Evolutionary conservation across 2,329 filamentous ascomycete species (phyloP).

Genomic region (Madurella mycetomatis): DNA sequence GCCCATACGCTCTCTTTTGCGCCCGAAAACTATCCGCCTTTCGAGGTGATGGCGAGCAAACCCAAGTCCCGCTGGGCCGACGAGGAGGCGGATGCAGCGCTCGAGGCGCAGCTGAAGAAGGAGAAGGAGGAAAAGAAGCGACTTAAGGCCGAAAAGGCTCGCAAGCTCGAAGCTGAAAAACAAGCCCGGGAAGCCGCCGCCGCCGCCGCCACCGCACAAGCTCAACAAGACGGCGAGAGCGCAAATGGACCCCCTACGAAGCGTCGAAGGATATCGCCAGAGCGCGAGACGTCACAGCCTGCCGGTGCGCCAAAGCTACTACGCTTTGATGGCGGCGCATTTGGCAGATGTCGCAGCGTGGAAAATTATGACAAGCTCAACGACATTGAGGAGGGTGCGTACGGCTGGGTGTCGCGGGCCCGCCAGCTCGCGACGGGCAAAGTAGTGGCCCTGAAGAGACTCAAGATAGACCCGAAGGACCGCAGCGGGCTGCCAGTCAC

Average conservation of each 20-base stretch:
- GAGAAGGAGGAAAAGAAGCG: slow-evolving; percentile 90
- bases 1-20: background rate
- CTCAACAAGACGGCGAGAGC: slow-evolving; percentile 23
- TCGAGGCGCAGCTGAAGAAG: slow-evolving; percentile 66
- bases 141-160: slow-evolving; percentile 75
- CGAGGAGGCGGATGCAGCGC: slow-evolving; percentile 72
- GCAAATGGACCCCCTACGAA: slow-evolving; percentile 50
- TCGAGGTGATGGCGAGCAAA: slow-evolving; percentile 52
- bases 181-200: slow-evolving; percentile 33
- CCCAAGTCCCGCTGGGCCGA: slow-evolving; percentile 82
- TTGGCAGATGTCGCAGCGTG: slow-evolving; percentile 69
- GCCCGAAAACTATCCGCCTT: background rate
- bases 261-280: slow-evolving; percentile 56
- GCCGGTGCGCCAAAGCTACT: slow-evolving; percentile 52
- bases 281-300: slow-evolving; percentile 28
- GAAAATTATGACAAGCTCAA: slow-evolving; percentile 90
- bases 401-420: slow-evolving; percentile 88
- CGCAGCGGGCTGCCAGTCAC: slow-evolving; percentile 78
- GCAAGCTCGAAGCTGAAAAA: slow-evolving; percentile 54
- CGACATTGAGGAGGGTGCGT: slow-evolving; percentile 95
- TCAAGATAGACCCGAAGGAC: slow-evolving; percentile 82
- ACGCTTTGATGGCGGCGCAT: slow-evolving; percentile 62
- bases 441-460: slow-evolving; percentile 85
- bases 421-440: slow-evolving; percentile 67
- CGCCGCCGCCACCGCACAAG: slow-evolving; percentile 28